These are phyloP conservation scores for Magnolia sinica DNA, from an alignment of 164 flowering plant species.

Conservation along the genomic window DNA sequence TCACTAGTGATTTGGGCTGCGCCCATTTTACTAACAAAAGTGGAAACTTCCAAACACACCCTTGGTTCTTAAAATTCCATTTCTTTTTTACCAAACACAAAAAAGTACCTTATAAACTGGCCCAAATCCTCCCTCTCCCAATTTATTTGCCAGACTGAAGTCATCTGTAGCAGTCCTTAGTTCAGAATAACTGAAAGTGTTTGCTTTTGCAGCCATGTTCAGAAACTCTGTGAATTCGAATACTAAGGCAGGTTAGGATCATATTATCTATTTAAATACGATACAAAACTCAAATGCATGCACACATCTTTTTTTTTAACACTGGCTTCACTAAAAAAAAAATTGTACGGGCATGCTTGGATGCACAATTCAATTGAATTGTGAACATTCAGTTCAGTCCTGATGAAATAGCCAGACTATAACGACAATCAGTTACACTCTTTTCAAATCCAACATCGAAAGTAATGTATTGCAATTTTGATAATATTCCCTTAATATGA, in stretches of 20 bases:
- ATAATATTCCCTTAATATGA: neutral
- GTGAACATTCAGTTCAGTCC: neutral
- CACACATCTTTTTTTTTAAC: too few relatives aligned
- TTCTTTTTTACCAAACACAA: neutral
- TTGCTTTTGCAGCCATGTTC: conserved; percentile 53
- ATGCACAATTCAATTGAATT: neutral
- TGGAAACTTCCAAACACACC: neutral
- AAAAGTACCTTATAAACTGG: conserved; percentile 66
- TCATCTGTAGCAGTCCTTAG: conserved; percentile 64
- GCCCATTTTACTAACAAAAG: neutral
- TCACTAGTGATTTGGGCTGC: neutral
- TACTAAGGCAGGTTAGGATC: neutral
- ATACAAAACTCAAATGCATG: too few relatives aligned
- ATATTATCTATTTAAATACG: too few relatives aligned
- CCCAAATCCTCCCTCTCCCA: conserved; percentile 95
- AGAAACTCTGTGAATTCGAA: conserved; percentile 44
- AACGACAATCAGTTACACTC: neutral
- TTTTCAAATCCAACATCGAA: neutral
- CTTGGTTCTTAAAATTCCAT: neutral
- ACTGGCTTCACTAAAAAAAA: too few relatives aligned
- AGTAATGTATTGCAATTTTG: neutral
- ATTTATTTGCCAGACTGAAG: conserved; percentile 63
- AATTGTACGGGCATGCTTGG: too few relatives aligned
- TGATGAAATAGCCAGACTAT: neutral
- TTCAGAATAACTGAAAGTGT: conserved; percentile 64